phyloP scores from a whole-genome alignment of 129 eudicot species.

The Ambrosia artemisiifolia region DNA sequence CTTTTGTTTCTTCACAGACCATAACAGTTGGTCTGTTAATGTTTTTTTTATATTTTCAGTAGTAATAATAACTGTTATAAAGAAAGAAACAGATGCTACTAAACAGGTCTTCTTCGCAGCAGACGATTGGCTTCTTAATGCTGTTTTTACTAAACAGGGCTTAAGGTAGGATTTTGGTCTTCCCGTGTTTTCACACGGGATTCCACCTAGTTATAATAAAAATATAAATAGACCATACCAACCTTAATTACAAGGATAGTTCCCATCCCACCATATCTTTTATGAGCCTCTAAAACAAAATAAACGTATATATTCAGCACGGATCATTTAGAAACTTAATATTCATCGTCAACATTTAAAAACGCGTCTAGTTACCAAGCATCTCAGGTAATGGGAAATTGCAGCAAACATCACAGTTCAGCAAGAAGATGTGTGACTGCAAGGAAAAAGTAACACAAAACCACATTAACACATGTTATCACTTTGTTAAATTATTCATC shows the following conservation, averaged over 20 bases:
- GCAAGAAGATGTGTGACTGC: constrained; percentile 85
- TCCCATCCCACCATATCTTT: constrained; percentile 84
- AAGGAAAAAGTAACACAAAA: not conserved
- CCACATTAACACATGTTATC: not conserved
- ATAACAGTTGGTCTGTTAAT: too few relatives aligned
- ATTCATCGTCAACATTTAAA: not conserved
- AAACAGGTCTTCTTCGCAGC: too few relatives aligned
- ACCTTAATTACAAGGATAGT: constrained; percentile 86
- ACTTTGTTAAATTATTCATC: not conserved
- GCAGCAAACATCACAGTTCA: constrained; percentile 92
- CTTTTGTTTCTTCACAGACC: too few relatives aligned
- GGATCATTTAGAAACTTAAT: not conserved
- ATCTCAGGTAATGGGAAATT: constrained; percentile 75
- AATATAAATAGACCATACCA: constrained; percentile 7
- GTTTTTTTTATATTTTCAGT: too few relatives aligned
- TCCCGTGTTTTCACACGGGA: too few relatives aligned
- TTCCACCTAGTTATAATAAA: too few relatives aligned
- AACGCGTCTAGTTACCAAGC: constrained; percentile 55
- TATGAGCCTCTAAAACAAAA: constrained; percentile 69
- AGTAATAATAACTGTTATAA: too few relatives aligned
- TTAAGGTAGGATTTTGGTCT: too few relatives aligned
- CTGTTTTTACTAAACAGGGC: too few relatives aligned
- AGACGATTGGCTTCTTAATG: too few relatives aligned
- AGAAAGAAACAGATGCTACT: too few relatives aligned
- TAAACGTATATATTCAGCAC: not conserved